Conservation (phyloP, 1,284 basidiomycete genomes). For the Trichosporon sp. region DNA sequence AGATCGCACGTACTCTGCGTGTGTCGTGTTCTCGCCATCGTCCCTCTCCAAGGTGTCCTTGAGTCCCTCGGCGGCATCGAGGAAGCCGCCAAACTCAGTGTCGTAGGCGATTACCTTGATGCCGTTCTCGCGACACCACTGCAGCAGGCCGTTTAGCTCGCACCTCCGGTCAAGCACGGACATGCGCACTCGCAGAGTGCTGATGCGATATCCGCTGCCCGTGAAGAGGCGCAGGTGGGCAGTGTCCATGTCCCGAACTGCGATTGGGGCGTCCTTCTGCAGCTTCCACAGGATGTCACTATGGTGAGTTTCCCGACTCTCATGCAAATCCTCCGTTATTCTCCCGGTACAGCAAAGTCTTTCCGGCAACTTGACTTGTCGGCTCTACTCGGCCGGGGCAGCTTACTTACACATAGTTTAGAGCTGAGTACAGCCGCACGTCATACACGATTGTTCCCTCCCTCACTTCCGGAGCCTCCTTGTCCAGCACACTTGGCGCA, state of each 20-base stretch:
- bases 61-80: constrained; percentile 9
- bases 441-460: background rate
- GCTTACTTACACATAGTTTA: background rate
- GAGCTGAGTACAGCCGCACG: background rate
- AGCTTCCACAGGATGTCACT: background rate
- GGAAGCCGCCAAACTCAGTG: constrained; percentile 18
- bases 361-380: no score
- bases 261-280: constrained; percentile 9
- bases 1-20: constrained; percentile 19
- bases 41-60: background rate
- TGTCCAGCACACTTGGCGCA: background rate
- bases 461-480: background rate
- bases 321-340: no score
- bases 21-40: constrained; percentile 6
- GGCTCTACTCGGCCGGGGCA: background rate
- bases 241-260: constrained; percentile 21
- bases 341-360: no score
- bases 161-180: constrained; percentile 22
- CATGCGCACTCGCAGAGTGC: constrained; percentile 19
- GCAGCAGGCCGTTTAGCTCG: constrained; percentile 14
- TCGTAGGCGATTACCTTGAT: constrained; percentile 20
- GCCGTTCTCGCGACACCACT: constrained; percentile 11
- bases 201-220: constrained; percentile 15
- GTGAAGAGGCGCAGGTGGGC: constrained; percentile 19
- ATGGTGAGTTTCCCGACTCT: background rate